Evolutionary conservation across 2,329 filamentous ascomycete species (phyloP).

Genomic region (Fusarium tjaetaba): DNA sequence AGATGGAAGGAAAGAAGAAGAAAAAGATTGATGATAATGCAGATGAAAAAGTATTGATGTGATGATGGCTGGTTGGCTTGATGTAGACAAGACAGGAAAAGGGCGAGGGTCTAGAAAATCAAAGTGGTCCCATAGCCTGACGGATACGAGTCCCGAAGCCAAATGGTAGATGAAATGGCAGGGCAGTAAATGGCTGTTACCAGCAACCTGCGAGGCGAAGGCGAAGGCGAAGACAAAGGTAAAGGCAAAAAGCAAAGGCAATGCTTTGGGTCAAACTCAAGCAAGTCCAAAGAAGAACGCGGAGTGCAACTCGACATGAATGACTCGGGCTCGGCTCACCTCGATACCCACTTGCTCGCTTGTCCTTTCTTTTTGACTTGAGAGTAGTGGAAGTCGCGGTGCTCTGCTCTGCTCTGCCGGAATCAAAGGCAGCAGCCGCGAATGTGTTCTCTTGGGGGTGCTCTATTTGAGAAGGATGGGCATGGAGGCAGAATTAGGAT

Average conservation of each 20-base stretch:
- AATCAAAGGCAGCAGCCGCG: conserved; percentile 19
- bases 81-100: conserved; percentile 29
- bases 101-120: conserved; percentile 33
- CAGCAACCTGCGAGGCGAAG: conserved; percentile 44
- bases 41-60: conserved; percentile 29
- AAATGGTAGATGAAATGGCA: conserved; percentile 23
- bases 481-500: conserved; percentile 7
- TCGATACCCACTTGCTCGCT: conserved; percentile 41
- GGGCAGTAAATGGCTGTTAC: conserved; percentile 43
- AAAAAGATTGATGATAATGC: conserved; percentile 17
- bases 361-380: conserved; percentile 27
- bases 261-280: conserved; percentile 17
- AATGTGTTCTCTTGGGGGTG: conserved; percentile 20
- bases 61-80: conserved; percentile 35
- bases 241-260: not conserved
- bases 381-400: conserved; percentile 22
- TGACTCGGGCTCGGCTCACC: conserved; percentile 47
- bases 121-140: conserved; percentile 40
- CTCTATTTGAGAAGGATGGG: conserved; percentile 20
- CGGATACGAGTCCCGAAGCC: conserved; percentile 15
- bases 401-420: conserved; percentile 7
- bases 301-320: conserved; percentile 46
- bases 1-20: conserved; percentile 20
- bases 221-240: not conserved
- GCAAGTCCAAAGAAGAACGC: conserved; percentile 37